These are phyloP conservation scores for Lactifluus rugatus DNA, from an alignment of 768 basidiomycete species.

Conservation along the genomic window DNA sequence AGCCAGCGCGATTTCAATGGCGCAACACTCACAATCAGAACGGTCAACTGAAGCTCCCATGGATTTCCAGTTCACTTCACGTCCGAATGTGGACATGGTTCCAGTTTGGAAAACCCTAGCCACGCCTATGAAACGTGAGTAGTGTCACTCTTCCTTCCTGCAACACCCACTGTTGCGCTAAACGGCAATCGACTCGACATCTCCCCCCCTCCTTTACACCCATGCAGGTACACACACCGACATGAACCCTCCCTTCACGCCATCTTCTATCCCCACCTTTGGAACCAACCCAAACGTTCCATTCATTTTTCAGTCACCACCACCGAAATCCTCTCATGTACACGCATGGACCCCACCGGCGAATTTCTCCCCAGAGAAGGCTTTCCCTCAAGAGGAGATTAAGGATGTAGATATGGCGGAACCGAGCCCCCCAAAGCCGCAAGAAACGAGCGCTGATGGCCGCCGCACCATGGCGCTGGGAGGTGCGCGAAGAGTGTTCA, in stretches of 20 bases:
- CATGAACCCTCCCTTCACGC: slow-evolving; percentile 31
- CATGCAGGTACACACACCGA: slow-evolving; percentile 35
- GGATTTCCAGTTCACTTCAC: slow-evolving; percentile 81
- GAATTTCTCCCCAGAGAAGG: slow-evolving; percentile 48
- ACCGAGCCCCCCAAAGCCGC: slow-evolving; percentile 45
- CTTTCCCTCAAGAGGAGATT: slow-evolving; percentile 48
- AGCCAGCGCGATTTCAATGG: slow-evolving; percentile 4
- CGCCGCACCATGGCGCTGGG: slow-evolving; percentile 52
- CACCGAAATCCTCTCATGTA: slow-evolving; percentile 33
- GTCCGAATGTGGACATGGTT: slow-evolving; percentile 40
- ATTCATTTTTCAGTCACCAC: slow-evolving; percentile 56
- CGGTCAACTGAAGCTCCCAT: slow-evolving; percentile 77
- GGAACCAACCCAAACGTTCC: slow-evolving; percentile 59
- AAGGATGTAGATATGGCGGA: slow-evolving; percentile 73
- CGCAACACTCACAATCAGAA: slow-evolving; percentile 19
- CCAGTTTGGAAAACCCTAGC: slow-evolving; percentile 55
- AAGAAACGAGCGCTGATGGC: slow-evolving; percentile 30
- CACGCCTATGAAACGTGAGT: slow-evolving; percentile 62
- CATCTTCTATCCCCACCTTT: slow-evolving; percentile 39
- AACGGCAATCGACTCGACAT: slow-evolving; percentile 25
- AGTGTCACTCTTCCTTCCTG: neutral
- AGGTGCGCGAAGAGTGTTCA: slow-evolving; percentile 56
- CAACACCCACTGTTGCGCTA: too few species aligned
- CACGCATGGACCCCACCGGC: slow-evolving; percentile 62
- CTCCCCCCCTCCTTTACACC: slow-evolving; percentile 25